Conservation (phyloP, 495 filamentous ascomycete genomes). For the Diplogelasinospora grovesii region DNA sequence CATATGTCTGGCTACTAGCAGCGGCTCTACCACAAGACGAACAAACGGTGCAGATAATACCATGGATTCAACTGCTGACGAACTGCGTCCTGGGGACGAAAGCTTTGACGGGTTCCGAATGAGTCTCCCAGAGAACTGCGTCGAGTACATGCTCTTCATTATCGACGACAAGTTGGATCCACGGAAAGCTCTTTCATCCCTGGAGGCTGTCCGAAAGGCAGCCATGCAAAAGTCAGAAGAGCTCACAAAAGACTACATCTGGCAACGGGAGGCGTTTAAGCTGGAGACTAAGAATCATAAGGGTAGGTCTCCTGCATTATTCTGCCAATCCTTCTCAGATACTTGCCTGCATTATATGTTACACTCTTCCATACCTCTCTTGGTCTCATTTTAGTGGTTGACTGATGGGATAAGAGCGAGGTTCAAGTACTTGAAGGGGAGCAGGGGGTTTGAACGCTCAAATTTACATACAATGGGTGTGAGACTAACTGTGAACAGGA, state of each 20-base stretch:
- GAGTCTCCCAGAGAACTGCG: slow-evolving; percentile 74
- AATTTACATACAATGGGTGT: no score
- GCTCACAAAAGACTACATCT: slow-evolving; percentile 78
- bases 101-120: slow-evolving; percentile 62
- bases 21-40: no score
- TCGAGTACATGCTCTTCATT: slow-evolving; percentile 78
- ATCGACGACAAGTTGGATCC: slow-evolving; percentile 51
- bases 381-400: no score
- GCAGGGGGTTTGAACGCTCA: no score
- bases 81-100: slow-evolving; percentile 28
- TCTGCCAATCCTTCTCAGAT: no score
- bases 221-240: slow-evolving; percentile 55
- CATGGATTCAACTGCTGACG: slow-evolving; percentile 18
- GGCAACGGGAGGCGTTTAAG: slow-evolving; percentile 78
- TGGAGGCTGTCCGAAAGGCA: slow-evolving; percentile 65
- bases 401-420: no score
- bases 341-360: no score
- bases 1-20: no score
- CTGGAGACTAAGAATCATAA: slow-evolving; percentile 52
- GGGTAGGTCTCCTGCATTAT: slow-evolving; percentile 32
- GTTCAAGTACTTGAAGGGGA: no score
- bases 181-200: slow-evolving; percentile 41
- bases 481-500: slow-evolving; percentile 13
- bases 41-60: not conserved
- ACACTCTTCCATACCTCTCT: not conserved